Evolutionary conservation across 805 yeast species (phyloP).

Genomic region (Ogataea methylovora): DNA sequence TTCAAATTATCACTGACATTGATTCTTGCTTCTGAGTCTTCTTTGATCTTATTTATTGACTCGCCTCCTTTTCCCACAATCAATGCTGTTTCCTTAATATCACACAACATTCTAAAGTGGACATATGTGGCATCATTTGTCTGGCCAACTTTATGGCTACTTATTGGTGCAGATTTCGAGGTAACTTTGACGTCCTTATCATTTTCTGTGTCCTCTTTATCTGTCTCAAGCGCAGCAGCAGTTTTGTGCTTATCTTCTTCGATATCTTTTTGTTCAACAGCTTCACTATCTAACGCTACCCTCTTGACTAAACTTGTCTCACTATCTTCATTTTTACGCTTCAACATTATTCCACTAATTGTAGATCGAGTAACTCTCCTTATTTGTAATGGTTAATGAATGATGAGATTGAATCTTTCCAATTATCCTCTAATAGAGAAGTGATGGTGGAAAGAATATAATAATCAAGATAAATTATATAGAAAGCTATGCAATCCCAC

Average conservation of each 20-base stretch:
- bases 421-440: no score
- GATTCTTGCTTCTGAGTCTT: constrained; percentile 53
- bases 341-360: no score
- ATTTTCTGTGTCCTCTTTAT: constrained; percentile 3
- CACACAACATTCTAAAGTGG: constrained; percentile 66
- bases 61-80: constrained; percentile 82
- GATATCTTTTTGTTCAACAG: constrained; percentile 34
- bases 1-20: constrained; percentile 67
- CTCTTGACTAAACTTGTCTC: constrained; percentile 53
- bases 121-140: constrained; percentile 53
- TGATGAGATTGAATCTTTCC: no score
- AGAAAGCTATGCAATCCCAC: no score
- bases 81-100: constrained; percentile 66
- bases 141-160: constrained; percentile 15
- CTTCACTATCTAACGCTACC: constrained; percentile 64
- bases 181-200: constrained; percentile 3
- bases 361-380: no score
- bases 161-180: constrained; percentile 10
- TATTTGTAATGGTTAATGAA: no score
- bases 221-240: constrained; percentile 26
- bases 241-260: constrained; percentile 35
- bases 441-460: no score
- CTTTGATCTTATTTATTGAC: constrained; percentile 55
- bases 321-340: constrained; percentile 64
- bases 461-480: no score